Evolutionary conservation across 257 asterid genomes (phyloP).

Genomic region (Lycium barbarum): DNA sequence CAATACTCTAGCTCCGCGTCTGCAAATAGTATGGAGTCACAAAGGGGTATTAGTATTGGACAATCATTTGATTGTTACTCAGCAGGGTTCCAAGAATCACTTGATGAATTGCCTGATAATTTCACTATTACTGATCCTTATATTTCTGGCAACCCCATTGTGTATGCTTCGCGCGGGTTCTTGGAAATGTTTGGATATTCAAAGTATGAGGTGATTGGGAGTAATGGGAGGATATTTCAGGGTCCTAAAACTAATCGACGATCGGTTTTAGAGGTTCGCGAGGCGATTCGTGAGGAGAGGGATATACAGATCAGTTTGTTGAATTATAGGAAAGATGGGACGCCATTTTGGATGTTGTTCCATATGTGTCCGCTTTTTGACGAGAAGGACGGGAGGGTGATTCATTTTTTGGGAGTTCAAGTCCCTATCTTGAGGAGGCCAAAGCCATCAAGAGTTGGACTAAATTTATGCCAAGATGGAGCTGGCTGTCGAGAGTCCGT

Average conservation of each 20-base stretch:
- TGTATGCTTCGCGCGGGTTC: conserved; percentile 84
- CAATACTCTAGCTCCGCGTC: background rate
- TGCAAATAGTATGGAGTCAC: conserved; percentile 63
- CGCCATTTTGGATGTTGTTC: conserved; percentile 93
- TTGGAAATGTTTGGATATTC: conserved; percentile 81
- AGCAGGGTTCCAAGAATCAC: conserved; percentile 65
- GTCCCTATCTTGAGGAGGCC: conserved; percentile 69
- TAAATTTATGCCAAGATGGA: conserved; percentile 48
- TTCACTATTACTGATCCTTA: conserved; percentile 91
- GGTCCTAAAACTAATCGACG: conserved; percentile 85
- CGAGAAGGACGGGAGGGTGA: conserved; percentile 69
- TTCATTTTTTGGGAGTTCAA: conserved; percentile 57
- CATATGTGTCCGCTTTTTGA: conserved; percentile 85
- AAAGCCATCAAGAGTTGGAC: conserved; percentile 40
- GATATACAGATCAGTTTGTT: conserved; percentile 62
- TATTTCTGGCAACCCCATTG: conserved; percentile 91
- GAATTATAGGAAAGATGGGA: conserved; percentile 94
- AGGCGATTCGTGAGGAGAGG: conserved; percentile 85
- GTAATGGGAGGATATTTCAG: conserved; percentile 85
- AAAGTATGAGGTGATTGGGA: conserved; percentile 83
- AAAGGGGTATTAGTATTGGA: conserved; percentile 58
- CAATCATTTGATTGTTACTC: conserved; percentile 75
- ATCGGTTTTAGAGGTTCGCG: conserved; percentile 81
- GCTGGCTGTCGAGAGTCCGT: conserved; percentile 46
- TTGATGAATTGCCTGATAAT: conserved; percentile 72